Conservation (phyloP, 2,329 filamentous ascomycete genomes). For the Paraphaeosphaeria minitans region DNA sequence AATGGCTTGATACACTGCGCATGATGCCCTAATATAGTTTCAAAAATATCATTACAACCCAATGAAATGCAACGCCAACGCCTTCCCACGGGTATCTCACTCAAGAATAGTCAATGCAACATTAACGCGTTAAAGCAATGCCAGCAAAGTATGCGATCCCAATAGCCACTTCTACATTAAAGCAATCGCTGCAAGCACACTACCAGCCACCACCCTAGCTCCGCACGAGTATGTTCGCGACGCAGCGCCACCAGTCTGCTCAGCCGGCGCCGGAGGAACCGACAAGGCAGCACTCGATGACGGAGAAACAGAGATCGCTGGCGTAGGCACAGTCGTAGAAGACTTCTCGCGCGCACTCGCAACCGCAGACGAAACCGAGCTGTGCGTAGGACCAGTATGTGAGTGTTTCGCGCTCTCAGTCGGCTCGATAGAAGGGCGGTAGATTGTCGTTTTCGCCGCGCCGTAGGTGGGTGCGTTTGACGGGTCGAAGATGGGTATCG, state of each 20-base stretch:
- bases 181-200: neutral
- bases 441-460: neutral
- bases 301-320: neutral
- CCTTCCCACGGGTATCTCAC: neutral
- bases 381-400: neutral
- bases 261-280: neutral
- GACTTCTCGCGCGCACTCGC: neutral
- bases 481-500: constrained; percentile 12
- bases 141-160: neutral
- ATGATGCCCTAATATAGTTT: neutral
- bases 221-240: neutral
- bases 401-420: neutral
- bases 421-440: constrained; percentile 1
- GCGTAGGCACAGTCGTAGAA: neutral
- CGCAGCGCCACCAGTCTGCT: neutral
- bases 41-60: neutral
- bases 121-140: neutral
- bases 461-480: constrained; percentile 9
- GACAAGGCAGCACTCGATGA: neutral
- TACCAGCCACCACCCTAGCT: neutral
- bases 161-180: neutral
- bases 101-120: neutral
- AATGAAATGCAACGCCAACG: neutral
- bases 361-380: neutral
- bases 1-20: no score